These are phyloP conservation scores for Aegilops umbellulata DNA, from an alignment of 176 grass and related monocot genomes.

Conservation along the genomic window DNA sequence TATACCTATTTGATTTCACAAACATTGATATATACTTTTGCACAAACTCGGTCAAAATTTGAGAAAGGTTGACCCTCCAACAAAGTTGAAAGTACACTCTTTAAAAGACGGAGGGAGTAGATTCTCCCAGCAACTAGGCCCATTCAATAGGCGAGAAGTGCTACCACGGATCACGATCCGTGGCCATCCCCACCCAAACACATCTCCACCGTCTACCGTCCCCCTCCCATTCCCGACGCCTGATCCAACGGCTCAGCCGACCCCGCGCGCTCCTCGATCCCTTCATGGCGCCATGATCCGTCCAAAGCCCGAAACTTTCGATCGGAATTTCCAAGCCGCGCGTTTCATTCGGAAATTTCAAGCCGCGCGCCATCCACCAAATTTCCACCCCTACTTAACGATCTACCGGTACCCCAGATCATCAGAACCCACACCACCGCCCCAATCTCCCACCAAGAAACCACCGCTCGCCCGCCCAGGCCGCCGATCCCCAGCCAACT, in stretches of 20 bases:
- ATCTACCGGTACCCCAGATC: no score
- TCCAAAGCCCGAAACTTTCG: background rate
- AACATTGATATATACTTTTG: no score
- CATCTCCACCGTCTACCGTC: background rate
- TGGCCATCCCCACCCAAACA: no score
- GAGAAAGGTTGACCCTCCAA: no score
- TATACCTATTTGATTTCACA: no score
- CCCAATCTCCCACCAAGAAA: background rate
- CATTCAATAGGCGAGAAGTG: background rate
- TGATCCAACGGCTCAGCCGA: background rate
- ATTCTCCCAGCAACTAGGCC: background rate
- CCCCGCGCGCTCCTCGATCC: background rate
- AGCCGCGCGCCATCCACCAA: background rate
- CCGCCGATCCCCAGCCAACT: slow-evolving; percentile 21
- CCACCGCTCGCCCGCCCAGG: background rate
- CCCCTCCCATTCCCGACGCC: no score
- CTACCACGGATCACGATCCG: background rate
- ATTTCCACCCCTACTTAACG: background rate
- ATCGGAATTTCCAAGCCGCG: background rate
- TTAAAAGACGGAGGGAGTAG: no score
- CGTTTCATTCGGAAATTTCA: background rate
- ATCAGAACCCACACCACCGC: background rate
- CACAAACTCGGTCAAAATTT: no score
- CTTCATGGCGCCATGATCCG: background rate
- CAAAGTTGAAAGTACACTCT: no score